Conservation (phyloP, 306 rosid genomes). For the Dicorynia guianensis region DNA sequence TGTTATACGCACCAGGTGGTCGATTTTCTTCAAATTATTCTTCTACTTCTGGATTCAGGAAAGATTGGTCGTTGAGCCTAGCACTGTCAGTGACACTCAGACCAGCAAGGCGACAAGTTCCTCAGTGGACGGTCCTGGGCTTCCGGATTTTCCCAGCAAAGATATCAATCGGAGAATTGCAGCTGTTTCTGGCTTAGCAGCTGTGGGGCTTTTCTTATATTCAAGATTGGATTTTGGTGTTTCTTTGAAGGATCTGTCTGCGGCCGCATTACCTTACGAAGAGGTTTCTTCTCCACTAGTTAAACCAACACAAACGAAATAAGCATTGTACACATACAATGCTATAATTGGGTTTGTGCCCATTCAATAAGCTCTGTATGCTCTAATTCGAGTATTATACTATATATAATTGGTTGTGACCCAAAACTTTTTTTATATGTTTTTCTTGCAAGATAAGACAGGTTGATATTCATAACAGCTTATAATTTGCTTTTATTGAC, state of each 20-base stretch:
- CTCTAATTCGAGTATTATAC: background rate
- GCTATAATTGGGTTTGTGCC: background rate
- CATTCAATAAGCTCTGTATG: background rate
- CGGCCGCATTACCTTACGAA: constrained; percentile 86
- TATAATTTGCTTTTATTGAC: background rate
- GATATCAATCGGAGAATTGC: constrained; percentile 68
- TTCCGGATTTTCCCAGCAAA: constrained; percentile 71
- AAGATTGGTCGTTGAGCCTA: constrained; percentile 51
- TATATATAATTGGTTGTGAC: background rate
- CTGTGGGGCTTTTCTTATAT: constrained; percentile 73
- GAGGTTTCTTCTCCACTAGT: constrained; percentile 53
- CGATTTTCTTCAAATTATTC: background rate
- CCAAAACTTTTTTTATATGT: background rate
- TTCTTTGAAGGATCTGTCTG: constrained; percentile 89
- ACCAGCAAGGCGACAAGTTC: constrained; percentile 49
- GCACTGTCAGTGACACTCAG: constrained; percentile 35
- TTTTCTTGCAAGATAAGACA: background rate
- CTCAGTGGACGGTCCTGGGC: constrained; percentile 35
- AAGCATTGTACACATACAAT: no score
- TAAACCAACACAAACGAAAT: background rate
- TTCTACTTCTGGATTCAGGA: constrained; percentile 47
- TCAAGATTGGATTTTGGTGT: constrained; percentile 87
- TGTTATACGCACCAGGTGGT: background rate
- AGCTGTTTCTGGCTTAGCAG: constrained; percentile 70
- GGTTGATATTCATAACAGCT: background rate